These are phyloP conservation scores for Emericellopsis atlantica DNA, from an alignment of 2,329 filamentous ascomycete genomes.

Conservation along the genomic window DNA sequence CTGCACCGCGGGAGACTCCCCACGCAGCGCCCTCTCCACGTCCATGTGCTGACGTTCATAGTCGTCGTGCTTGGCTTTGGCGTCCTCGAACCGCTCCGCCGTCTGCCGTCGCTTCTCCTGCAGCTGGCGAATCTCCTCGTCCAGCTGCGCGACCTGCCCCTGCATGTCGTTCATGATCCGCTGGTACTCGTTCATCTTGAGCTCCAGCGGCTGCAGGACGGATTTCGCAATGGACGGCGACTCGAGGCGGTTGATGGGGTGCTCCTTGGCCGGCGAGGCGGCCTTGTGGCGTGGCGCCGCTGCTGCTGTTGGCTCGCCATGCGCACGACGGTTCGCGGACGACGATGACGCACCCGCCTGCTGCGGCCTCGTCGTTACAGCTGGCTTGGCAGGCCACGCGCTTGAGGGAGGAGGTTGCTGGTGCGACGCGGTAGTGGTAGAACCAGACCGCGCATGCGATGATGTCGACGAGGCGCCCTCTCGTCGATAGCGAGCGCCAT, in stretches of 20 bases:
- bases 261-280: background rate
- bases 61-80: slow-evolving; percentile 30
- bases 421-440: background rate
- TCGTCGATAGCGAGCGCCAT: background rate
- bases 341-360: too few relatives aligned
- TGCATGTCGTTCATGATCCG: slow-evolving; percentile 26
- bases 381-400: background rate
- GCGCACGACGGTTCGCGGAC: too few relatives aligned
- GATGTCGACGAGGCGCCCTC: background rate
- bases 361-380: background rate
- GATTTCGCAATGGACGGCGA: slow-evolving; percentile 28
- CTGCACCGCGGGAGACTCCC: slow-evolving; percentile 16
- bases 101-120: slow-evolving; percentile 26
- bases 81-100: slow-evolving; percentile 26
- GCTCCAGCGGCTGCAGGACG: slow-evolving; percentile 30
- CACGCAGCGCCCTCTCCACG: slow-evolving; percentile 26
- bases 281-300: background rate
- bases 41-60: slow-evolving; percentile 27
- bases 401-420: background rate
- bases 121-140: slow-evolving; percentile 26
- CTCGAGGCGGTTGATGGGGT: slow-evolving; percentile 25
- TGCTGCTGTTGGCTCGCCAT: background rate
- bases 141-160: slow-evolving; percentile 25
- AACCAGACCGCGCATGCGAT: background rate
- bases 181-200: slow-evolving; percentile 30